Conservation (phyloP, 164 flowering plant species). For the Houttuynia cordata region DNA sequence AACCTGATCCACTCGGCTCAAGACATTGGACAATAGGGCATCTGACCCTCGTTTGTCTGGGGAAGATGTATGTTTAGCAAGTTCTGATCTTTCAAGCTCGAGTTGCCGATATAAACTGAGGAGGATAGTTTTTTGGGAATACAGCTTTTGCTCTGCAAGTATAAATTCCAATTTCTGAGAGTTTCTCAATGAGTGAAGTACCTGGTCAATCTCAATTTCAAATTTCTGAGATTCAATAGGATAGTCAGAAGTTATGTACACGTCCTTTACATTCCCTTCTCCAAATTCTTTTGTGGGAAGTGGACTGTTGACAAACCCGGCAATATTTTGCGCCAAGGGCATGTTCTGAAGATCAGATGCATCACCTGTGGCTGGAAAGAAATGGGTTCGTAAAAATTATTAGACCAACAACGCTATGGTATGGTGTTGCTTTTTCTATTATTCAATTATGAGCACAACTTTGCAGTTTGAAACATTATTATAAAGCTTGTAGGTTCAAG, state of each 20-base stretch:
- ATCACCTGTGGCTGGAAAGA: slow-evolving; percentile 1
- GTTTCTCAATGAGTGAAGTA: slow-evolving; percentile 39
- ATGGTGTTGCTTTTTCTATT: not conserved
- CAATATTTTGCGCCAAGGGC: slow-evolving; percentile 1
- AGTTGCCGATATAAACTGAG: slow-evolving; percentile 39
- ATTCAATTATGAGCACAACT: not conserved
- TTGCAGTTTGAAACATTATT: not conserved
- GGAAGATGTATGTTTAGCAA: slow-evolving; percentile 8
- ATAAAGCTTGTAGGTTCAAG: not conserved
- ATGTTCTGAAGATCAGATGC: not conserved
- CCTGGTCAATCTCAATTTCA: slow-evolving; percentile 9
- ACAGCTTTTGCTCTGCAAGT: slow-evolving; percentile 49
- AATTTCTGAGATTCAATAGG: slow-evolving; percentile 2
- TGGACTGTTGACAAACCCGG: not conserved
- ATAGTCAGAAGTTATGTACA: slow-evolving; percentile 2
- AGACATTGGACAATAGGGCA: slow-evolving; percentile 7
- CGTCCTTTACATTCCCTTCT: not conserved
- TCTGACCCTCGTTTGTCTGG: slow-evolving; percentile 1
- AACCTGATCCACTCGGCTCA: slow-evolving; percentile 32
- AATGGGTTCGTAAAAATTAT: not conserved
- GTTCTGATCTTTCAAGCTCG: slow-evolving; percentile 36
- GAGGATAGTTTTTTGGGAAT: slow-evolving; percentile 38
- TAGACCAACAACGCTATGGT: not conserved
- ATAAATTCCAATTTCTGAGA: slow-evolving; percentile 58
- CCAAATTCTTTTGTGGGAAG: not conserved